A percentile compares a stretch with the other conserved stretches of the same genome.
Evolutionary conservation across 352 stramenopile species (phyloP).

Genomic region (Peronospora farinosa): DNA sequence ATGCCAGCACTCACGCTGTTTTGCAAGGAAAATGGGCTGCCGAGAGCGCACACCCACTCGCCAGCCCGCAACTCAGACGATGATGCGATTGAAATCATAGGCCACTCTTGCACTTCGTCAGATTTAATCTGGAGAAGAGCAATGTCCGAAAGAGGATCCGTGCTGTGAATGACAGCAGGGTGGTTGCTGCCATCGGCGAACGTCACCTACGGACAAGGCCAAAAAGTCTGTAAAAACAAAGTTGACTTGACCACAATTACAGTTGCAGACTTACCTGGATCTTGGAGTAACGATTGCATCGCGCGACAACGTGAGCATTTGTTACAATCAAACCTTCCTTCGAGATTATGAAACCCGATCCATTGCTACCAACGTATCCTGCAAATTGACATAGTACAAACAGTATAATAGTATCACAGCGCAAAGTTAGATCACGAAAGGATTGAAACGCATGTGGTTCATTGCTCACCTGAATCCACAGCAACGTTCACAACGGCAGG

Average conservation of each 20-base stretch:
- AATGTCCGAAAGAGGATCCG: constrained; percentile 87
- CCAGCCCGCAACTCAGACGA: constrained; percentile 77
- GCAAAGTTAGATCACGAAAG: not conserved
- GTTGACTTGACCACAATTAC: not conserved
- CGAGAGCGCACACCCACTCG: constrained; percentile 90
- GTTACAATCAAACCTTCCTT: constrained; percentile 86
- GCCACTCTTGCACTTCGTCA: constrained; percentile 48
- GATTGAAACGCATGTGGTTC: not conserved
- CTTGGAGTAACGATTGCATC: constrained; percentile 73
- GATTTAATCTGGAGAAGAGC: constrained; percentile 85
- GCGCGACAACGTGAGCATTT: constrained; percentile 88
- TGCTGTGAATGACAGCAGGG: constrained; percentile 69
- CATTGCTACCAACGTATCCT: constrained; percentile 75
- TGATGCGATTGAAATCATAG: constrained; percentile 62
- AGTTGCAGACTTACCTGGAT: constrained; percentile 47
- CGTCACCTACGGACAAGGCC: constrained; percentile 44
- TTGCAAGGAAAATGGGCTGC: constrained; percentile 85
- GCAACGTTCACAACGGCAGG: constrained; percentile 87
- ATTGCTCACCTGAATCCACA: constrained; percentile 47
- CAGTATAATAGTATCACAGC: not conserved
- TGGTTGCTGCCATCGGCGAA: constrained; percentile 81
- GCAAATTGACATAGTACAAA: not conserved
- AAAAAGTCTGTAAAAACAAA: not conserved
- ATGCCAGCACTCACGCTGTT: constrained; percentile 91
- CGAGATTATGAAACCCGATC: constrained; percentile 90